A percentile compares a stretch with the other conserved stretches of the same genome.
Evolutionary conservation across 2,329 filamentous ascomycete genomes (phyloP).

Genomic region (Aspergillus carbonarius): DNA sequence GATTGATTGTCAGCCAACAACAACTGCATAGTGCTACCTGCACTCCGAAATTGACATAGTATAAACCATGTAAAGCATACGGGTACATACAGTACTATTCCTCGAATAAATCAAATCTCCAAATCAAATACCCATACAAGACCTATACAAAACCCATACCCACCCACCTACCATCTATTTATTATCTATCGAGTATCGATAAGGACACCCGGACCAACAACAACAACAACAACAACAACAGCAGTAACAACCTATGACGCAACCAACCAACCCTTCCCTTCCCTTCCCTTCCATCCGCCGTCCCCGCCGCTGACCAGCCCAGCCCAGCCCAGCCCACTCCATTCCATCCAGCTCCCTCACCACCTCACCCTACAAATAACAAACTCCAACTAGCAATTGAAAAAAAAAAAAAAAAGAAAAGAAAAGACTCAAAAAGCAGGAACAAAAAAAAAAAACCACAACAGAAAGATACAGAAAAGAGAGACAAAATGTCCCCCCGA

Average conservation of each 20-base stretch:
- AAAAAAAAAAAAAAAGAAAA: conserved; percentile 7
- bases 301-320: neutral
- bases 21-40: too few species aligned
- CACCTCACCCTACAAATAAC: neutral
- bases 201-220: neutral
- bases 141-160: neutral
- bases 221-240: too few species aligned
- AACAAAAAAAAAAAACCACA: conserved; percentile 3
- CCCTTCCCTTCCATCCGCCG: neutral
- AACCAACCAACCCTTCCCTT: neutral
- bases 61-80: too few species aligned
- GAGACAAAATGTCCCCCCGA: conserved; percentile 57
- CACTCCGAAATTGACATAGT: too few species aligned
- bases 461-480: conserved; percentile 3
- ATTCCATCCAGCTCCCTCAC: neutral
- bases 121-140: too few species aligned
- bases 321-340: neutral
- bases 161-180: too few species aligned
- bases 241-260: conserved; percentile 1
- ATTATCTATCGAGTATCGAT: neutral
- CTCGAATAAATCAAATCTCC: too few species aligned
- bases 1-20: too few species aligned
- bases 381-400: neutral
- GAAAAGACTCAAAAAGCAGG: conserved; percentile 7
- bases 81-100: too few species aligned